Evolutionary conservation across 2,329 filamentous ascomycete genomes (phyloP).

Genomic region (Dactylonectria macrodidyma): DNA sequence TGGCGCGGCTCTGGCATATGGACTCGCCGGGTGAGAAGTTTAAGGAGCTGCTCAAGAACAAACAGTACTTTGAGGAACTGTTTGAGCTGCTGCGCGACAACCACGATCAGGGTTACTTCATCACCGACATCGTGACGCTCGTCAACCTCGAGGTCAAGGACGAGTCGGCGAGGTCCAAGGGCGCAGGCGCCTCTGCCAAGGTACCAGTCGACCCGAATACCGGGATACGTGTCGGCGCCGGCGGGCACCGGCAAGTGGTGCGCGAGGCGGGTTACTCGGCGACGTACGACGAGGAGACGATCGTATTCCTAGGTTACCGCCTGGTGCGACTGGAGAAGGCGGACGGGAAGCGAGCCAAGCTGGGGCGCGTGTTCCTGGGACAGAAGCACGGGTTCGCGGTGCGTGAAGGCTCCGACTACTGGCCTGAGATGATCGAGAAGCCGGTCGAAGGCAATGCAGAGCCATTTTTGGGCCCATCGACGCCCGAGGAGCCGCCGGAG

Average conservation of each 20-base stretch:
- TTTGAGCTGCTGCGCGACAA: constrained; percentile 25
- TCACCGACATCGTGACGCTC: constrained; percentile 29
- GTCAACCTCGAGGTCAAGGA: constrained; percentile 23
- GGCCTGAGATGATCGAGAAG: constrained; percentile 22
- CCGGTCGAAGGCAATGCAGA: constrained; percentile 28
- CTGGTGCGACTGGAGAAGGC: constrained; percentile 29
- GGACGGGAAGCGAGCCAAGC: constrained; percentile 26
- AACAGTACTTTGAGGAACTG: constrained; percentile 31
- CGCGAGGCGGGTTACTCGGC: constrained; percentile 20
- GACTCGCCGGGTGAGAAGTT: not conserved
- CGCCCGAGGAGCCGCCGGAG: constrained; percentile 10
- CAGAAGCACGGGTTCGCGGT: constrained; percentile 30
- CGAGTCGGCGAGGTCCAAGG: constrained; percentile 7
- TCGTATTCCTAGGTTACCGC: constrained; percentile 30
- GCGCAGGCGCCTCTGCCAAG: constrained; percentile 18
- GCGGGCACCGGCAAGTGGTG: constrained; percentile 8
- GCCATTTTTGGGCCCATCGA: constrained; percentile 1
- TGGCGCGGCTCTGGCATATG: constrained; percentile 30
- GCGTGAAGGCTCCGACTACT: constrained; percentile 25
- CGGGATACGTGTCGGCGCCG: constrained; percentile 12
- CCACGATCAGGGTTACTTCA: constrained; percentile 28
- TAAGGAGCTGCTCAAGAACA: constrained; percentile 8
- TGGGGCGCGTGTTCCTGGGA: constrained; percentile 23
- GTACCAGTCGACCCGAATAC: constrained; percentile 21
- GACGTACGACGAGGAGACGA: constrained; percentile 28